Evolutionary conservation across 163 green algal species (phyloP), one percentile per base, ranked within the genome.

Genomic region (Smithsoniella earleae): DNA sequence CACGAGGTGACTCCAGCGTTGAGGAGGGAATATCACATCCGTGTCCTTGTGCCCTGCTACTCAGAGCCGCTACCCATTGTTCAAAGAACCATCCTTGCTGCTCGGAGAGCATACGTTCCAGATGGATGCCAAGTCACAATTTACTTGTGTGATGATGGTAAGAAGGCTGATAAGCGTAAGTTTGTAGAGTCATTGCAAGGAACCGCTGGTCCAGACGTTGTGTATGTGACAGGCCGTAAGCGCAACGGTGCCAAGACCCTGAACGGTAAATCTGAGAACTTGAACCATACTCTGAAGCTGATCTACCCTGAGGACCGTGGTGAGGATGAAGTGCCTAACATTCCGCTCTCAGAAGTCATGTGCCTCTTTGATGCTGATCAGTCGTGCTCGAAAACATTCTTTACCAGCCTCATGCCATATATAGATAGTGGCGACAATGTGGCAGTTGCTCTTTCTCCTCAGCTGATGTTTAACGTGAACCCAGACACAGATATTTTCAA

Each of bases 201-300:
- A 22, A 69, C 58, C 18, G n/a, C 58, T 34, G 58, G 58, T 5
- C 58, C 58, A 28, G 5, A 34, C 16, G 64, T 74, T n/a, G 36
- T 55, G 25, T 83, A 83, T 54, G 75, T 83, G 1, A 74, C 46
- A 2, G 75, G 75, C 36, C 78, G 78, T 65, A 74, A 34, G 58
- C 58, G 58, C 1, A 69, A 52, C 36, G 54, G 34, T 2, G 38
- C 37, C 2, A 78, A 78, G 18, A 74, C 77, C 40, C 77, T 83
- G 31, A 83, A 83, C 28, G 78, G 78, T 44, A 83, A 83, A 66
- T 76, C 49, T 18, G 73, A 73, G 63, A 83, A 83, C 54, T 38
- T 83, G 31, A 83, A 83, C 74, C 73, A 83, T 75, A 75, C 46
- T 65, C 78, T 83, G 36, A 74, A 74, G 20, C 46, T 77, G 25